Evolutionary conservation across 768 basidiomycete genomes (phyloP).

Genomic region (Tricholoma flavovirens): DNA sequence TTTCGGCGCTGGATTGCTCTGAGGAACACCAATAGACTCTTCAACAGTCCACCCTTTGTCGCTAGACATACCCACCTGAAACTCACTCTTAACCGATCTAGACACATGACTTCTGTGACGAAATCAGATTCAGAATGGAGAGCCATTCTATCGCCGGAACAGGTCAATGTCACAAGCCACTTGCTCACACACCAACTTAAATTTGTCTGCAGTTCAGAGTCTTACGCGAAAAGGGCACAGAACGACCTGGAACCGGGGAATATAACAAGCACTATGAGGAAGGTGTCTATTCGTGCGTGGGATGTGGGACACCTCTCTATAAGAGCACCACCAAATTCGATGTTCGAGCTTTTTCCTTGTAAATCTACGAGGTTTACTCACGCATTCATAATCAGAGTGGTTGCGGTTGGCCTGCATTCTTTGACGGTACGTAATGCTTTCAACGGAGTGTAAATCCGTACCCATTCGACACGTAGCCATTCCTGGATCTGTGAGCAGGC

Average conservation of each 20-base stretch:
- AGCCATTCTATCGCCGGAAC: slow-evolving; percentile 72
- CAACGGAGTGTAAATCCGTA: not conserved
- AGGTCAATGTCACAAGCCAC: slow-evolving; percentile 44
- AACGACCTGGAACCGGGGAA: slow-evolving; percentile 68
- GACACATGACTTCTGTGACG: slow-evolving; percentile 32
- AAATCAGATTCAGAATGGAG: slow-evolving; percentile 82
- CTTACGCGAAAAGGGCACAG: slow-evolving; percentile 84
- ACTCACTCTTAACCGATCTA: slow-evolving; percentile 5
- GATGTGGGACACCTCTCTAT: slow-evolving; percentile 79
- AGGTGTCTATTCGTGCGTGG: slow-evolving; percentile 77
- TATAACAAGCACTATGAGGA: slow-evolving; percentile 63
- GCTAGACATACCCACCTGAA: not conserved
- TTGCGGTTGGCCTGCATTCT: slow-evolving; percentile 98
- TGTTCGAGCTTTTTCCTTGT: slow-evolving; percentile 23
- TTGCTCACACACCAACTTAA: not conserved
- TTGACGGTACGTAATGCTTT: slow-evolving; percentile 53
- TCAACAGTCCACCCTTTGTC: not conserved
- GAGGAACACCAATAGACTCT: not conserved
- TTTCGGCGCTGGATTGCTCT: not conserved
- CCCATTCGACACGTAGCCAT: slow-evolving; percentile 48
- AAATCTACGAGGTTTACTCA: not conserved
- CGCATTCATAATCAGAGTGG: slow-evolving; percentile 48
- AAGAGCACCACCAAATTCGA: slow-evolving; percentile 87
- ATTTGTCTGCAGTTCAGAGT: slow-evolving; percentile 62
- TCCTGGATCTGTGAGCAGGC: slow-evolving; percentile 79